phyloP scores from a whole-genome alignment of 352 stramenopile species.

The Aphanomyces cochlioides region DNA sequence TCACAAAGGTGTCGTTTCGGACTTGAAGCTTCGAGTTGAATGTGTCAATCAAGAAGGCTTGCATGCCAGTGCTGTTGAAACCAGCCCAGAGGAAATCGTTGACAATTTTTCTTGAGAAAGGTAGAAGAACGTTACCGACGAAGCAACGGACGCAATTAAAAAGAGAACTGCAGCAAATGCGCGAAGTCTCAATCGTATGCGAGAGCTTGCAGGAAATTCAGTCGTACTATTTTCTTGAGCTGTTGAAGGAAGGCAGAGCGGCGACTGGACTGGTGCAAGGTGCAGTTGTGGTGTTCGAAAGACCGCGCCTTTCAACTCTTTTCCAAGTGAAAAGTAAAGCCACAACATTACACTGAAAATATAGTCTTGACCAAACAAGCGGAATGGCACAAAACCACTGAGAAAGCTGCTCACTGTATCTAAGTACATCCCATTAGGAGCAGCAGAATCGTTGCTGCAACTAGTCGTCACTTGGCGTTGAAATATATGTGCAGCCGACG shows the following conservation, averaged over 20 bases:
- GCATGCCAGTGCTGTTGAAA: slow-evolving; percentile 23
- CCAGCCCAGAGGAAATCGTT: slow-evolving; percentile 23
- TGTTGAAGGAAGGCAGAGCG: neutral
- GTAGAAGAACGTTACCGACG: neutral
- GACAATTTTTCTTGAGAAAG: neutral
- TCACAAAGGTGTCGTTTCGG: neutral
- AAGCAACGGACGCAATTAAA: neutral
- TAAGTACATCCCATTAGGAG: neutral
- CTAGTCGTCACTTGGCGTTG: too few species aligned
- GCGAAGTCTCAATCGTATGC: too few species aligned
- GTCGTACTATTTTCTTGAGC: neutral
- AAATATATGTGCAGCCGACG: too few species aligned
- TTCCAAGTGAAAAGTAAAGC: neutral
- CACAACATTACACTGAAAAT: slow-evolving; percentile 7
- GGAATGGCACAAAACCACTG: slow-evolving; percentile 3
- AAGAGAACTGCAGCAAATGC: neutral
- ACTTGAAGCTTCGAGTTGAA: slow-evolving; percentile 10
- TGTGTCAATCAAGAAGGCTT: slow-evolving; percentile 3
- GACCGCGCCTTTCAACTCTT: neutral
- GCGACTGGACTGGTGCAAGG: neutral
- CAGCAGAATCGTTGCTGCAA: too few species aligned
- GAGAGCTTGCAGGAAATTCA: neutral
- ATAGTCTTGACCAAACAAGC: neutral
- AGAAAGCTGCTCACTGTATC: neutral
- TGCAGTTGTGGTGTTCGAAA: neutral